phyloP scores from a whole-genome alignment of 2,329 filamentous ascomycete species.

The Chaetomiaceae sp. region DNA sequence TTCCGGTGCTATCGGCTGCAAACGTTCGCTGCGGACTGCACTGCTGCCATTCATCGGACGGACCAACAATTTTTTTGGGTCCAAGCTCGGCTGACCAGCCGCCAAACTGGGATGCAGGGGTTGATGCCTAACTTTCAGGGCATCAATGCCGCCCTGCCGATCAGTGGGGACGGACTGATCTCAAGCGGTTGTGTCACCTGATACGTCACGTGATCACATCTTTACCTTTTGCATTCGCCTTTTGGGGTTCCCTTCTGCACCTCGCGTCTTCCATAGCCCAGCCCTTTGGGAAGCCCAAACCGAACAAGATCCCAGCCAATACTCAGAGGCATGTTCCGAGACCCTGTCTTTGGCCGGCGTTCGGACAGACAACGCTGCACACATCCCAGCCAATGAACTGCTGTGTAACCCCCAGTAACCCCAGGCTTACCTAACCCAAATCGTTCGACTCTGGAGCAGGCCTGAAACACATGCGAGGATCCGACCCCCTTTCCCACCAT shows the following conservation, averaged over 20 bases:
- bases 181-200: slow-evolving; percentile 3
- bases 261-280: no score
- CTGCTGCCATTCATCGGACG: slow-evolving; percentile 1
- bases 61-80: slow-evolving; percentile 24
- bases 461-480: slow-evolving; percentile 39
- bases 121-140: slow-evolving; percentile 14
- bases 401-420: no score
- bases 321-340: no score
- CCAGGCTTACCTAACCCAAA: slow-evolving; percentile 28
- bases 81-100: slow-evolving; percentile 18
- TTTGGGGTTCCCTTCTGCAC: no score
- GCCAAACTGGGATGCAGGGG: not conserved
- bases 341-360: not conserved
- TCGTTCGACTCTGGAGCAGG: slow-evolving; percentile 39
- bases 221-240: no score
- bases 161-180: no score
- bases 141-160: not conserved
- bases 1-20: slow-evolving; percentile 7
- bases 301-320: no score
- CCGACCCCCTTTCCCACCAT: not conserved
- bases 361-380: not conserved
- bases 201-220: not conserved
- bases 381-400: slow-evolving; percentile 9
- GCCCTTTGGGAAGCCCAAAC: no score
- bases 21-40: no score